Conservation (phyloP, 495 filamentous ascomycete species). For the Neurospora discreta region DNA sequence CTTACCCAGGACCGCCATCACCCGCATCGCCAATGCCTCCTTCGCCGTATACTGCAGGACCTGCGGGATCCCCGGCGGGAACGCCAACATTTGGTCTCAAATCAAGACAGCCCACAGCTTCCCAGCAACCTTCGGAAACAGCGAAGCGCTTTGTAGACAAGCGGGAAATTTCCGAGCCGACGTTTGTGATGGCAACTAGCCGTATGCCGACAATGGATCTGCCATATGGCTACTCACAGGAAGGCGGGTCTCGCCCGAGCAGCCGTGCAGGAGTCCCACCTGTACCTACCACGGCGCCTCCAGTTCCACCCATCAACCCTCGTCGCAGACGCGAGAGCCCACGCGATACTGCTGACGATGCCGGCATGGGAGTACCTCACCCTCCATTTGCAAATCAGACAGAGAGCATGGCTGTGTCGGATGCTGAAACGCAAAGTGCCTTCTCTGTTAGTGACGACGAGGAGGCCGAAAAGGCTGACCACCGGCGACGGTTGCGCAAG, state of each 20-base stretch:
- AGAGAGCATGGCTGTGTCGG: constrained; percentile 11
- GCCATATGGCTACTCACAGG: constrained; percentile 21
- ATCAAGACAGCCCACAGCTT: constrained; percentile 26
- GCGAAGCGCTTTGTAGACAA: constrained; percentile 60
- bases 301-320: constrained; percentile 61
- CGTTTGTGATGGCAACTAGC: constrained; percentile 65
- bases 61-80: constrained; percentile 15
- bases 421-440: constrained; percentile 33
- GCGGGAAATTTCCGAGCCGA: constrained; percentile 72
- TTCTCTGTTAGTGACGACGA: constrained; percentile 43
- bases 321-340: constrained; percentile 49
- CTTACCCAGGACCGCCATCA: constrained; percentile 27
- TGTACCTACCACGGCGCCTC: constrained; percentile 31
- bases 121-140: constrained; percentile 35
- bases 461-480: constrained; percentile 20
- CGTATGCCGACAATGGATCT: constrained; percentile 56
- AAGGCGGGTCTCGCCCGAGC: constrained; percentile 30
- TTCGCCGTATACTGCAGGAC: constrained; percentile 14
- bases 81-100: constrained; percentile 16
- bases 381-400: constrained; percentile 12
- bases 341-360: constrained; percentile 39
- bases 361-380: constrained; percentile 18
- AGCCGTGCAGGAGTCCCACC: constrained; percentile 8
- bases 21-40: constrained; percentile 34
- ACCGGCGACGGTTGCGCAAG: constrained; percentile 44